Base-by-base conservation (phyloP, 1,284 basidiomycete genomes). In the Cryptococcus maquisensis region DNA sequence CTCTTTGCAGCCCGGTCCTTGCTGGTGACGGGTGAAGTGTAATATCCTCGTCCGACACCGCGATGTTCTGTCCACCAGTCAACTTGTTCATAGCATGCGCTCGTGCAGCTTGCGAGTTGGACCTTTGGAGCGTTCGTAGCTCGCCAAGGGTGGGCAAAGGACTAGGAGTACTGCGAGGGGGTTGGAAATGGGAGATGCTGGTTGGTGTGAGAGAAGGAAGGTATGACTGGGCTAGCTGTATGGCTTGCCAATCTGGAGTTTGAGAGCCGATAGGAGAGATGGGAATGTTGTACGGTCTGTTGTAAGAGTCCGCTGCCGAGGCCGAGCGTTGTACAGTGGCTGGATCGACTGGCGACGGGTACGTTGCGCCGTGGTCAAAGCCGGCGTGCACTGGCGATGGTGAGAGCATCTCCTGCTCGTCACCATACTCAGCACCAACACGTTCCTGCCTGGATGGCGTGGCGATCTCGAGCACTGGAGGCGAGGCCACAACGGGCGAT, bases 71-170 rank as follows among this genome's bases (percentile, higher is more conserved):
- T 6, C 69, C 68, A n/a, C 75, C 75, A 6, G 73, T 76, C 23
- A 77, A 59, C 59, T 72, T 72, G 24, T 65, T 63, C 72, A 77
- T 73, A 2, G 75, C 75, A 21, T 69, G 65, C 12, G 70, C 70
- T 26, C 75, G 47, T 0, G 74, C 74, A 7, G 70, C 69, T 1
- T 71, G 68, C 20, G 74, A 75, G 52, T 77, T 77, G 10, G 74
- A 75, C 8, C 75, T 63, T 38, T 73, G 71, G 0, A 77, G 64
- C 20, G 64, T 68, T 8, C 70, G 54, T 9, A 76, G 55, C 26
- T 75, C 72, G 20, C 69, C 71, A 1, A 76, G 60, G 5, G 69
- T 66, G 2, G 73, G 74, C 4, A 76, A 59, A 5, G 74, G 74
- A 49, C 66, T 67, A 2, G 73, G 72, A 0, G 71, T 74, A 51